These are phyloP conservation scores for Rhizopus arrhizus DNA, from an alignment of 371 early-diverging fungal species.

Conservation along the genomic window DNA sequence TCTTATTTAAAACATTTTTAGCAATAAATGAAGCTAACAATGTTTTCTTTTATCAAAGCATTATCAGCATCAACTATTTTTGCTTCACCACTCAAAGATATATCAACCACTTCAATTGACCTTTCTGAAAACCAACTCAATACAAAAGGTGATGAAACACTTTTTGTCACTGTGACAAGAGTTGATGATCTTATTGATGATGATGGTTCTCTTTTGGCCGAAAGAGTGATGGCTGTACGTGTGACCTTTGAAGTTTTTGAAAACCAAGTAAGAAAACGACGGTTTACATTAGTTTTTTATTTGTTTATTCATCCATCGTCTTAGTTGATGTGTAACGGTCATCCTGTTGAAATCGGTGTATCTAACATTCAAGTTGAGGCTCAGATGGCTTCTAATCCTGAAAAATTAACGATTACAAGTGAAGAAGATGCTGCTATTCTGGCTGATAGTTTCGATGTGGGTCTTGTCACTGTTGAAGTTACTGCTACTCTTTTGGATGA, in stretches of 20 bases:
- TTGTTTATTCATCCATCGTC: neutral
- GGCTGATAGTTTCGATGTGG: conserved; percentile 63
- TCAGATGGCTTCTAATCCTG: conserved; percentile 52
- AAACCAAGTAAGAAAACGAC: conserved; percentile 43
- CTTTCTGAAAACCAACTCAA: conserved; percentile 36
- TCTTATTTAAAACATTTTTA: too few relatives aligned
- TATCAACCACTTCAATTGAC: conserved; percentile 52
- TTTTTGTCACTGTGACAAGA: conserved; percentile 67
- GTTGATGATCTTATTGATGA: conserved; percentile 73
- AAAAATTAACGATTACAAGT: conserved; percentile 48
- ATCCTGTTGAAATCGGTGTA: conserved; percentile 60
- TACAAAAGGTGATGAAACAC: conserved; percentile 41
- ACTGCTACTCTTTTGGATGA: conserved; percentile 58
- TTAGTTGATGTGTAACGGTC: conserved; percentile 61
- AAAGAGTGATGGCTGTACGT: conserved; percentile 65
- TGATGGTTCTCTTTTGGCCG: conserved; percentile 65
- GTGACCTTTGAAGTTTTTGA: conserved; percentile 71
- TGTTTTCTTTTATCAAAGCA: too few relatives aligned
- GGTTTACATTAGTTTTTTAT: neutral
- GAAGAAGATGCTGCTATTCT: conserved; percentile 55
- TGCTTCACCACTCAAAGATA: conserved; percentile 50
- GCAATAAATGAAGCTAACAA: too few relatives aligned
- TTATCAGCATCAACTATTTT: conserved; percentile 19
- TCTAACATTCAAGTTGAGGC: conserved; percentile 65
- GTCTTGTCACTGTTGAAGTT: conserved; percentile 73